Conservation (phyloP, 2,329 filamentous ascomycete species). For the Sarocladiaceae sp. region DNA sequence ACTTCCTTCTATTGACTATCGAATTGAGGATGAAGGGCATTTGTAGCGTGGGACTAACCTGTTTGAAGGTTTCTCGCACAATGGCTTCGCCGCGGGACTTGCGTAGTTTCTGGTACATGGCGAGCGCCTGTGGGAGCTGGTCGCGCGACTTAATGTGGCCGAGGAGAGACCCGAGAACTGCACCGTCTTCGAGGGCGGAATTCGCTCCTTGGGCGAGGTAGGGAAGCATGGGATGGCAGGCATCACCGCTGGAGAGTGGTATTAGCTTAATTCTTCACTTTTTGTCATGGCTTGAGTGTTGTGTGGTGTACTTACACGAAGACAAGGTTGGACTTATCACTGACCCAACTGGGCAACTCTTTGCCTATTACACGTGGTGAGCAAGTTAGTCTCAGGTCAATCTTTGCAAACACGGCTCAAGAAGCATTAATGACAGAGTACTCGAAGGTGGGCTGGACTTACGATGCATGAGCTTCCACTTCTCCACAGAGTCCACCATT, state of each 20-base stretch:
- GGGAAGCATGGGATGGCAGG: slow-evolving; percentile 10
- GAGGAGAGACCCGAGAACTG: slow-evolving; percentile 6
- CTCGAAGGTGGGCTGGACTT: background rate
- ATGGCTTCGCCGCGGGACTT: slow-evolving; percentile 49
- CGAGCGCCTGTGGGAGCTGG: slow-evolving; percentile 4
- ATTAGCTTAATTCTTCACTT: background rate
- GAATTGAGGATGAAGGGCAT: slow-evolving; percentile 10
- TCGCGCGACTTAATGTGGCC: background rate
- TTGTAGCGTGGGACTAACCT: slow-evolving; percentile 12
- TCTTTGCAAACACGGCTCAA: too few species aligned
- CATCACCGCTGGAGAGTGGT: slow-evolving; percentile 2
- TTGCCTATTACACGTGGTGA: background rate
- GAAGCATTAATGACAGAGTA: background rate
- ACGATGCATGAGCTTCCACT: slow-evolving; percentile 14
- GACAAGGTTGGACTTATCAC: slow-evolving; percentile 1
- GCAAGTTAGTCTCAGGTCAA: background rate
- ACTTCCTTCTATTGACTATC: slow-evolving; percentile 37
- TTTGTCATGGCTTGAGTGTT: background rate
- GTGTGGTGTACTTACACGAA: slow-evolving; percentile 3
- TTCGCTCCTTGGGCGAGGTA: slow-evolving; percentile 10
- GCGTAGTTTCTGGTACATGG: slow-evolving; percentile 19
- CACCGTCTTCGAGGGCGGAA: slow-evolving; percentile 9
- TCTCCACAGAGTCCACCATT: slow-evolving; percentile 11
- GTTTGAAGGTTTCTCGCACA: slow-evolving; percentile 57
- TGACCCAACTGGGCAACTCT: slow-evolving; percentile 6